Percentiles rank a stretch among this genome's conserved stretches.
These are phyloP conservation scores for Zoysia matrella DNA, from an alignment of 202 grass and related monocot genomes.

Conservation along the genomic window DNA sequence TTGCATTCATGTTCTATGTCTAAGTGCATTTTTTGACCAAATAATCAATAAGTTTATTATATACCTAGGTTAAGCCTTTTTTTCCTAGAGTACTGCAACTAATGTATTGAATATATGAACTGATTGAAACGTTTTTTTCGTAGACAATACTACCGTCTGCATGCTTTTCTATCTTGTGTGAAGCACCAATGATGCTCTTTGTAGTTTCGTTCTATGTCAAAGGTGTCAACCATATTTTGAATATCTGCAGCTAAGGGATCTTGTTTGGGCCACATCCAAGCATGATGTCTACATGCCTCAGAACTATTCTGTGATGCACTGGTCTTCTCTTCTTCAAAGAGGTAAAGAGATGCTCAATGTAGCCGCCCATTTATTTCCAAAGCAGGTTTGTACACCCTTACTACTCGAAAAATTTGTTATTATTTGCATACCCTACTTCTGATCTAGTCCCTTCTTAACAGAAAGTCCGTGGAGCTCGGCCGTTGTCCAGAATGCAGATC, in stretches of 20 bases:
- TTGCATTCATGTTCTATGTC: constrained; percentile 1
- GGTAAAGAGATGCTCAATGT: constrained; percentile 65
- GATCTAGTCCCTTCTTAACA: constrained; percentile 26
- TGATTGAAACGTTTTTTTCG: constrained; percentile 9
- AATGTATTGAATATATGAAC: not conserved
- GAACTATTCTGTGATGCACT: constrained; percentile 79
- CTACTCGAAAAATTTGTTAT: not conserved
- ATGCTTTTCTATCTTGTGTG: not conserved
- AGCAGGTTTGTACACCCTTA: constrained; percentile 48
- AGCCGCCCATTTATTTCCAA: constrained; percentile 52
- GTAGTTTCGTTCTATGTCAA: not conserved
- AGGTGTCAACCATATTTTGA: constrained; percentile 30
- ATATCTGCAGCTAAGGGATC: constrained; percentile 76
- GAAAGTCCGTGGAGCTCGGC: constrained; percentile 45
- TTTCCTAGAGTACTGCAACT: not conserved
- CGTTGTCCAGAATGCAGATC: constrained; percentile 67
- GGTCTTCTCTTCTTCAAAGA: constrained; percentile 68
- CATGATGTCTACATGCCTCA: constrained; percentile 80
- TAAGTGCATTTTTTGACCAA: not conserved
- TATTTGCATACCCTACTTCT: not conserved
- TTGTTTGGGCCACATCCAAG: constrained; percentile 86
- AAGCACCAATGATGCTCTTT: not conserved
- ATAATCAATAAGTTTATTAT: not conserved
- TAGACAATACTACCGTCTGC: not conserved
- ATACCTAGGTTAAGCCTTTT: not conserved